phyloP scores from a whole-genome alignment of 345 rosid genomes.

The Eucalyptus viminalis region DNA sequence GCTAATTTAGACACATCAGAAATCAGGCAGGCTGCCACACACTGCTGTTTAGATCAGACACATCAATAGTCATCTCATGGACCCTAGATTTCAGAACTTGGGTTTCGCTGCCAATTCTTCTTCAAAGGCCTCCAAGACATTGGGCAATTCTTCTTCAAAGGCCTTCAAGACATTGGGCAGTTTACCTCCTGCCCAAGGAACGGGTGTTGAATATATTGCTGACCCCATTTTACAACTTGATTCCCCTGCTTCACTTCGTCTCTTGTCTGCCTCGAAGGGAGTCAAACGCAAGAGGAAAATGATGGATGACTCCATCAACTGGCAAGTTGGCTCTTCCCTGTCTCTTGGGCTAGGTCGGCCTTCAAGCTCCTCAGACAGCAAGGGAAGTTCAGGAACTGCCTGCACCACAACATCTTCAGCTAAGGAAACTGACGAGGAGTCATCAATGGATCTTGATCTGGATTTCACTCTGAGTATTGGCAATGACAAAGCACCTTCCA shows the following conservation, averaged over 20 bases:
- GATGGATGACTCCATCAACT: slow-evolving; percentile 27
- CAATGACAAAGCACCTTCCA: slow-evolving; percentile 33
- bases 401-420: slow-evolving; percentile 68
- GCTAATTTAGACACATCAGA: slow-evolving; percentile 28
- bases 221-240: slow-evolving; percentile 77
- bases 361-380: slow-evolving; percentile 85
- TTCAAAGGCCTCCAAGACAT: slow-evolving; percentile 37
- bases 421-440: slow-evolving; percentile 82
- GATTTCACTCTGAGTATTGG: slow-evolving; percentile 80
- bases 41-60: slow-evolving; percentile 19
- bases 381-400: slow-evolving; percentile 76
- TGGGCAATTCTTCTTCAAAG: slow-evolving; percentile 39
- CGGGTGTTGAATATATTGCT: slow-evolving; percentile 9
- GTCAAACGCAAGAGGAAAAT: slow-evolving; percentile 66
- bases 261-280: slow-evolving; percentile 18
- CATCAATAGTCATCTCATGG: slow-evolving; percentile 38
- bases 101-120: slow-evolving; percentile 36
- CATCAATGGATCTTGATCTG: slow-evolving; percentile 75
- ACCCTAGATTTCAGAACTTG: slow-evolving; percentile 26
- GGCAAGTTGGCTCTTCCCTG: slow-evolving; percentile 46
- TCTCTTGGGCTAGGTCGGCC: slow-evolving; percentile 66
- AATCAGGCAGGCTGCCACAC: slow-evolving; percentile 37
- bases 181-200: slow-evolving; percentile 27
- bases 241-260: slow-evolving; percentile 24
- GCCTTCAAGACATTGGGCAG: slow-evolving; percentile 41